phyloP scores from a whole-genome alignment of 331 rosid species.

The Pyracantha coccinea region DNA sequence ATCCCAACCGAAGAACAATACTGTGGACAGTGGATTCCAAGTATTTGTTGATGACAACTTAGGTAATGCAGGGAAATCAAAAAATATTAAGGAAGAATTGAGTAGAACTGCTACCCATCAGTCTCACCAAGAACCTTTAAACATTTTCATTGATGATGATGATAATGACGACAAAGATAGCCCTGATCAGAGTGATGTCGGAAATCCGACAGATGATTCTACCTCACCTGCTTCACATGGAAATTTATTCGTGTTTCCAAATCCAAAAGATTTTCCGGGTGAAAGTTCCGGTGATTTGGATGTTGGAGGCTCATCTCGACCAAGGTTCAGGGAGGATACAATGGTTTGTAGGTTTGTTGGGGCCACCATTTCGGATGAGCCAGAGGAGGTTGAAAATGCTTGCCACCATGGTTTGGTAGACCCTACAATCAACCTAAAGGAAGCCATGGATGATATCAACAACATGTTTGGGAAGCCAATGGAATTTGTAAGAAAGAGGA shows the following conservation, averaged over 20 bases:
- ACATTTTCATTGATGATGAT: slow-evolving; percentile 67
- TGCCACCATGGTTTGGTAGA: slow-evolving; percentile 97
- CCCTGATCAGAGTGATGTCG: slow-evolving; percentile 16
- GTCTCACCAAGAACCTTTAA: slow-evolving; percentile 41
- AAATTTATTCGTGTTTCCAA: slow-evolving; percentile 46
- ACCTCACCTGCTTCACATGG: slow-evolving; percentile 32
- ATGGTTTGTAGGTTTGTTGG: slow-evolving; percentile 87
- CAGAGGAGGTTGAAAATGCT: slow-evolving; percentile 73
- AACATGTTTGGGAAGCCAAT: slow-evolving; percentile 96
- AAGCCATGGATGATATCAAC: slow-evolving; percentile 94
- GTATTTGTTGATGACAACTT: slow-evolving; percentile 55
- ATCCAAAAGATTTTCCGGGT: slow-evolving; percentile 44
- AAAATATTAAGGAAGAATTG: neutral
- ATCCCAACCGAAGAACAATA: slow-evolving; percentile 20
- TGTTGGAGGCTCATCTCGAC: slow-evolving; percentile 23
- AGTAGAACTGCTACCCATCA: slow-evolving; percentile 22
- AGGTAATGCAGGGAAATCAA: slow-evolving; percentile 29
- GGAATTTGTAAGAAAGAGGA: slow-evolving; percentile 63
- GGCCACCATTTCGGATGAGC: slow-evolving; percentile 69
- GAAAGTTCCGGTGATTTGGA: slow-evolving; percentile 39
- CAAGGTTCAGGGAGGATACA: slow-evolving; percentile 86
- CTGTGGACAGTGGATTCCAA: slow-evolving; percentile 27
- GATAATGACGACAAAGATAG: too few species aligned
- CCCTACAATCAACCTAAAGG: slow-evolving; percentile 89
- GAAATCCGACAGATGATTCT: slow-evolving; percentile 31